These are phyloP conservation scores for Sporisorium graminicola DNA, from an alignment of 1,284 basidiomycete species.

Conservation along the genomic window DNA sequence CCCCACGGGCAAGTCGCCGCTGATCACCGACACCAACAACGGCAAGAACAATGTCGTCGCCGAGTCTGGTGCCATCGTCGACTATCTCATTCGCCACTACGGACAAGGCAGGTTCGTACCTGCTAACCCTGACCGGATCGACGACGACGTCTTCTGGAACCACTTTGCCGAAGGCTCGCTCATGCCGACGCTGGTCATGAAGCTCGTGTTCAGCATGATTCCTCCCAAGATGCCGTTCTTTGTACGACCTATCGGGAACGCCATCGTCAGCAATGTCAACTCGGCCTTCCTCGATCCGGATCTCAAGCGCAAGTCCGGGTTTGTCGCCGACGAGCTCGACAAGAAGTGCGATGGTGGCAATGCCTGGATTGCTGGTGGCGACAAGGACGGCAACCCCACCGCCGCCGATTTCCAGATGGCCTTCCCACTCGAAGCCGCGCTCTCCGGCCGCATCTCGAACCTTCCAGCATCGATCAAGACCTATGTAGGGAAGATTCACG, in stretches of 20 bases:
- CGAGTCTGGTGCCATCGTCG: constrained; percentile 68
- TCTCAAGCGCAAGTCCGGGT: constrained; percentile 52
- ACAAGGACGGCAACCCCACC: constrained; percentile 66
- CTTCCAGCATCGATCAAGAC: constrained; percentile 50
- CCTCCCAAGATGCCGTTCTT: constrained; percentile 66
- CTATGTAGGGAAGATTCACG: constrained; percentile 63
- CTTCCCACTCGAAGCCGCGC: constrained; percentile 63
- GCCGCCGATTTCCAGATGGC: constrained; percentile 68
- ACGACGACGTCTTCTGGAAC: constrained; percentile 61
- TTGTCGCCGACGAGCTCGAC: constrained; percentile 48
- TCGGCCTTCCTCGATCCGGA: constrained; percentile 59
- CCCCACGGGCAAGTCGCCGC: constrained; percentile 66
- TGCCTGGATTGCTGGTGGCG: constrained; percentile 66
- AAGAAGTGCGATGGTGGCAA: constrained; percentile 49
- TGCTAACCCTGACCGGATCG: constrained; percentile 38
- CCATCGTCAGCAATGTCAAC: constrained; percentile 51
- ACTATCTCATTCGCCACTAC: constrained; percentile 67
- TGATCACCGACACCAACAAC: constrained; percentile 62
- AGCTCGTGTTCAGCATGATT: constrained; percentile 59
- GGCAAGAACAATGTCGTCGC: constrained; percentile 59
- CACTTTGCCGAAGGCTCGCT: constrained; percentile 67
- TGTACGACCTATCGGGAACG: constrained; percentile 59
- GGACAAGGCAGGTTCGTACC: constrained; percentile 58
- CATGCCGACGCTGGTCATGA: constrained; percentile 65
- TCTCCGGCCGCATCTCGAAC: constrained; percentile 52